phyloP scores from a whole-genome alignment of 331 rosid genomes.

The Rhamnella rubrinervis region DNA sequence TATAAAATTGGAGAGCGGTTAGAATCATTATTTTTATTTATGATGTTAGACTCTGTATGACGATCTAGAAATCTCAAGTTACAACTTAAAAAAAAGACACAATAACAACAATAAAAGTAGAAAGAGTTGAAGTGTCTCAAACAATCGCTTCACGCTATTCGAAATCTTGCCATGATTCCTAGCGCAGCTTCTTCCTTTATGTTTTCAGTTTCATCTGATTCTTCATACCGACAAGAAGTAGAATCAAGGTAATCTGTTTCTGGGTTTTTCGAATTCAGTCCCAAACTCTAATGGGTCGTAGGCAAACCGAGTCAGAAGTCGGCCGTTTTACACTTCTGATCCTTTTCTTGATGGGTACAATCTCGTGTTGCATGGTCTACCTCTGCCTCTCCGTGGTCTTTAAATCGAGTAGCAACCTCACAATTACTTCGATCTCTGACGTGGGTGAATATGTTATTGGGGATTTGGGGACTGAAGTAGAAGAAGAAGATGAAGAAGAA shows the following conservation, averaged over 20 bases:
- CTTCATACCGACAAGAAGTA: not conserved
- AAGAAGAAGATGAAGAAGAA: slow-evolving; percentile 11
- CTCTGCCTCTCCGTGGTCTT: slow-evolving; percentile 42
- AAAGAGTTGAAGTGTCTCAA: not conserved
- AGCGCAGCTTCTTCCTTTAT: not conserved
- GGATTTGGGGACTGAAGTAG: not conserved
- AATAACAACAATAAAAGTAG: too few species aligned
- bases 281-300: slow-evolving; percentile 63
- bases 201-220: not conserved
- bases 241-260: slow-evolving; percentile 2
- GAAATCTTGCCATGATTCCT: not conserved
- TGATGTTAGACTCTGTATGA: too few species aligned
- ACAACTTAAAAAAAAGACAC: too few species aligned
- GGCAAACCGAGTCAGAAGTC: slow-evolving; percentile 39
- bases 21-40: too few species aligned
- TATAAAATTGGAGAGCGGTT: too few species aligned
- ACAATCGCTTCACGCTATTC: not conserved
- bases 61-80: too few species aligned
- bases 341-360: slow-evolving; percentile 38
- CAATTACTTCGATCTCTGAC: slow-evolving; percentile 16
- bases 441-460: slow-evolving; percentile 21
- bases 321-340: slow-evolving; percentile 36
- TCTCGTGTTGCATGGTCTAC: slow-evolving; percentile 61
- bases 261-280: slow-evolving; percentile 8
- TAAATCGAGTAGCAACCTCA: slow-evolving; percentile 11